Percentiles rank a stretch among this genome's conserved stretches.
Conservation (phyloP, 176 grass and related monocot genomes). For the Poa pratensis region DNA sequence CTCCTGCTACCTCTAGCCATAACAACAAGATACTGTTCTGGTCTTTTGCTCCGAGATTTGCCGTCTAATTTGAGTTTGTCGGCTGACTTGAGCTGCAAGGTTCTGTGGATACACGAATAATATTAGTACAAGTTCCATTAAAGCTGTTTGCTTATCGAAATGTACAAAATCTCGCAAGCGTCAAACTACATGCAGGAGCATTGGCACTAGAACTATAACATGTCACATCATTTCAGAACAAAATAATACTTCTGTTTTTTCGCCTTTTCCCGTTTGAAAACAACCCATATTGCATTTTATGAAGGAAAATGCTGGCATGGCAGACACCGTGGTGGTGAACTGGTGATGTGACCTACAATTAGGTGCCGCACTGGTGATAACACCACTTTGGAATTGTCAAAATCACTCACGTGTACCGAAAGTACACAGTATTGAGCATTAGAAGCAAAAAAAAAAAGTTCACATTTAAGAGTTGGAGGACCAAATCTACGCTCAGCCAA, state of each 20-base stretch:
- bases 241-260: background rate
- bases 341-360: too few species aligned
- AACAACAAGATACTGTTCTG: background rate
- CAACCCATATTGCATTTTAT: too few species aligned
- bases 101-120: background rate
- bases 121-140: background rate
- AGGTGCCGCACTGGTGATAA: too few species aligned
- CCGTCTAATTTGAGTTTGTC: background rate
- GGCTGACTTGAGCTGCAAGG: constrained; percentile 16
- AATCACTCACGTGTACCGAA: too few species aligned
- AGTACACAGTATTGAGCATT: too few species aligned
- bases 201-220: background rate
- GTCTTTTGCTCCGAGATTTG: background rate
- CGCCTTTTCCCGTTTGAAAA: too few species aligned
- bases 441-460: too few species aligned
- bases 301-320: too few species aligned
- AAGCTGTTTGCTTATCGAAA: background rate
- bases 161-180: background rate
- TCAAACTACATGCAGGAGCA: background rate
- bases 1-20: background rate
- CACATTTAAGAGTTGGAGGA: too few species aligned
- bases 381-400: too few species aligned
- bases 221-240: background rate
- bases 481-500: too few species aligned
- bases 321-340: too few species aligned